These are phyloP conservation scores for Calycina herbarum DNA, from an alignment of 2,329 filamentous ascomycete species.

Conservation along the genomic window DNA sequence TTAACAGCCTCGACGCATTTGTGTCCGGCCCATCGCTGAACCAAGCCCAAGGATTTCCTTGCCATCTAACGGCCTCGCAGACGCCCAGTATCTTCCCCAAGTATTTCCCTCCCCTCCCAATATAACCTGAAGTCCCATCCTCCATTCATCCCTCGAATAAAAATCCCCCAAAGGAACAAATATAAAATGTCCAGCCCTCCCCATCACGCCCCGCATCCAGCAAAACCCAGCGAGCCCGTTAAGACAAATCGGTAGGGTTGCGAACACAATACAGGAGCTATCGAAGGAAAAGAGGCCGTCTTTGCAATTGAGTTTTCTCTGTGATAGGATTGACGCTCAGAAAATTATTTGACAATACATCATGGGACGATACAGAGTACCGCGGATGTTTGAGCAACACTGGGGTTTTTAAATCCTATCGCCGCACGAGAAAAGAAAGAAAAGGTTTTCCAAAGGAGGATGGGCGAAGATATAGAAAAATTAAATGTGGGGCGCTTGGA, in stretches of 20 bases:
- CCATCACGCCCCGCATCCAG: conserved; percentile 35
- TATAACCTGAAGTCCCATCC: conserved; percentile 18
- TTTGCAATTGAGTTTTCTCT: conserved; percentile 70
- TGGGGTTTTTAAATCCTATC: conserved; percentile 29
- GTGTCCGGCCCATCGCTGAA: neutral
- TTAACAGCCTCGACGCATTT: neutral
- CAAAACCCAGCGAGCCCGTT: conserved; percentile 28
- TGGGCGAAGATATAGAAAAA: too few species aligned
- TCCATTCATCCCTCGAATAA: neutral
- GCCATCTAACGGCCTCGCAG: neutral
- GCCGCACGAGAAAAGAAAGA: conserved; percentile 37
- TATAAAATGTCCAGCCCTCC: conserved; percentile 54
- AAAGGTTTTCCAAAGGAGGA: neutral
- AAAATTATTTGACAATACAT: conserved; percentile 32
- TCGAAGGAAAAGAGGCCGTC: conserved; percentile 51
- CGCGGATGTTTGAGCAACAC: conserved; percentile 39
- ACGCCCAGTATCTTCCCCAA: neutral
- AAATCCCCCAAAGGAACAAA: conserved; percentile 12
- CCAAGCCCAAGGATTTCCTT: neutral
- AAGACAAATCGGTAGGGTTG: conserved; percentile 30
- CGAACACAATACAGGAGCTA: conserved; percentile 37
- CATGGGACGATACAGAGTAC: conserved; percentile 24
- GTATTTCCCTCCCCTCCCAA: conserved; percentile 14
- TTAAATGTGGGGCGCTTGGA: too few species aligned
- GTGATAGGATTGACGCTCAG: conserved; percentile 39